Evolutionary conservation across 495 filamentous ascomycete genomes (phyloP), one percentile per base, ranked within the genome.

Genomic region (Talaromyces proteolyticus): DNA sequence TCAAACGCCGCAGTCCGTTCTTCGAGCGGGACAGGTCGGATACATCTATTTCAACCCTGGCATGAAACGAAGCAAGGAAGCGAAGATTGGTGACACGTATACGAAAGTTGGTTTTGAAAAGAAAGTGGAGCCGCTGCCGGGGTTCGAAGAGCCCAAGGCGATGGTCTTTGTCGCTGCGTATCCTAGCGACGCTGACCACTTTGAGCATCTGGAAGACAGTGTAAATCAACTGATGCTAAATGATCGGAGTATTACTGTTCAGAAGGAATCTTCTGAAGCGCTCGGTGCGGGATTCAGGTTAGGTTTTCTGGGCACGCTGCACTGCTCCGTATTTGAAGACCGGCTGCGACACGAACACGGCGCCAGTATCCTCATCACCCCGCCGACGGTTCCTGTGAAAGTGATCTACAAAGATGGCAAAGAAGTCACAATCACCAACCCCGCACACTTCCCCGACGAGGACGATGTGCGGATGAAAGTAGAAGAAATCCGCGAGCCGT

Each of bases 111-210:
- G 91, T 0, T 82, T 67, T 12, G 88, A 96, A 64, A 80, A 82
- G 52, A 55, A 73, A 1, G 91, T 98, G 1, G 78, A 89, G 61
- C 82, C 87, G 17, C 81, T 91, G 49, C 89, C 89, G 0, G 94
- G 93, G 1, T 98, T 98, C 53, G 93, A 95, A 66, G 94, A 98
- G 61, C 93, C 93, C 6, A 95, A 98, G 66, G 85, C 92, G 2
- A 98, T 98, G 93, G 93, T 96, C 19, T 98, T 97, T 60, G 93
- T 98, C 10, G 91, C 92, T 4, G 93, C 94, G 0, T 98, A 94
- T 56, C 93, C 93, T 1, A 84, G 88, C 0, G 91, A 98, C 64
- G 90, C 94, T 51, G 72, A 82, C 60, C 86, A 93, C 64, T 92
- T 95, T 59, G 77, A 76, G 51, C 88, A 91, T 60, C 70, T 98